Conservation (phyloP, 768 basidiomycete species). For the Lentinula guzmanii region DNA sequence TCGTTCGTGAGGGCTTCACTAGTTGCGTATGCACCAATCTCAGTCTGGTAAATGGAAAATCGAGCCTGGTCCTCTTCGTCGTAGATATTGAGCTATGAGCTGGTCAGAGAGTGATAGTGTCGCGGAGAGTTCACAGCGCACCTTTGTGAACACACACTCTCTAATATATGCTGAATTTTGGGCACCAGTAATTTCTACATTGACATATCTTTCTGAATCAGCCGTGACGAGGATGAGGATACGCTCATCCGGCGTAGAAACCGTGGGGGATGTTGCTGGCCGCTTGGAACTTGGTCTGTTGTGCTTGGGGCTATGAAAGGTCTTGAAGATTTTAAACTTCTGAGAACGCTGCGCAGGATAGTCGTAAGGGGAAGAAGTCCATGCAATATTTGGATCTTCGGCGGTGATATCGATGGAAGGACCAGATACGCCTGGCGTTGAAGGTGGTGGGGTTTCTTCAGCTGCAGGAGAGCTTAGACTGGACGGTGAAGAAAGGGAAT, state of each 20-base stretch:
- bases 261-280: conserved; percentile 23
- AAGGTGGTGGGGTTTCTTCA: conserved; percentile 65
- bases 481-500: conserved; percentile 64
- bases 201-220: conserved; percentile 70
- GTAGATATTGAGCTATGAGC: conserved; percentile 61
- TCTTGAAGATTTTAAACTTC: conserved; percentile 28
- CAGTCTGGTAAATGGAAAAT: conserved; percentile 82
- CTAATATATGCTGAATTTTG: conserved; percentile 63
- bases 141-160: conserved; percentile 78
- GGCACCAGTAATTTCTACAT: conserved; percentile 67
- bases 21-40: conserved; percentile 73
- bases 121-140: conserved; percentile 18
- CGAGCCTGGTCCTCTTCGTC: conserved; percentile 75
- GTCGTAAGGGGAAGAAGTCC: conserved; percentile 26
- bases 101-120: neutral
- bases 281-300: conserved; percentile 10
- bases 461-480: conserved; percentile 56
- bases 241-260: conserved; percentile 18
- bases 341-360: conserved; percentile 19
- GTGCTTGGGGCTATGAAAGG: conserved; percentile 19
- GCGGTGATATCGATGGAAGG: conserved; percentile 35
- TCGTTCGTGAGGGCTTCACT: conserved; percentile 71
- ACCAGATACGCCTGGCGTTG: conserved; percentile 49
- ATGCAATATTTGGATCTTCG: conserved; percentile 16
- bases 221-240: conserved; percentile 64